Base-by-base conservation (phyloP, 805 yeast genomes). In the Babjeviella inositovora region DNA sequence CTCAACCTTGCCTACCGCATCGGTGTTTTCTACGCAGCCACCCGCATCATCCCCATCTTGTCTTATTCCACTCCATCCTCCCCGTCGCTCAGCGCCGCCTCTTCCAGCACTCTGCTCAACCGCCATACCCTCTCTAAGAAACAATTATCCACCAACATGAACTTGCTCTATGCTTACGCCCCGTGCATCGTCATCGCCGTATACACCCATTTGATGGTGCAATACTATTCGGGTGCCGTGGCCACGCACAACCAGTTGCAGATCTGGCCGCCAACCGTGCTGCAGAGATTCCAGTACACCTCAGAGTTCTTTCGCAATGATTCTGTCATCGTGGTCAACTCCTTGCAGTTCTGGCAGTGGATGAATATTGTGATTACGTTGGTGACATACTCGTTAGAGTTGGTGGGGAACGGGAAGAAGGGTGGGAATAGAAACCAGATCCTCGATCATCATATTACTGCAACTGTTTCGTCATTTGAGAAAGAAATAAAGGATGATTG, bases 341-440 rank as follows among this genome's bases (percentile, higher is more conserved):
- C 94, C n/a, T 77, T 93, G 81, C 84, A 82, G 38, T 79, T 90
- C 43, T 87, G 98, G 97, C 81, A 85, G 38, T 87, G 97, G 97
- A 66, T 80, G 28, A 87, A 87, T 43, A 79, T 87, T 56, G 70
- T 75, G 33, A 62, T 75, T 25, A 77, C 93, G 7, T 51, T 90
- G 27, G 53, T 70, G n/a, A 55, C 90, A 14, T 87, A 87, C 46
- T 71, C 75, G 15, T 56, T 77, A 22, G 98, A 87, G 49, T 54
- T 87, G 29, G 47, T 70, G 11, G 49, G 11, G 50, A 43, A 24
- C 15, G 19, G 13, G 18, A 16, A 13, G 39, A 33, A 19, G n/a
- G n/a, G n/a, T n/a, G n/a, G n/a, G n/a, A n/a, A n/a, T n/a, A n/a
- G n/a, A n/a, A n/a, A n/a, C n/a, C n/a, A n/a, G n/a, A n/a, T n/a